A percentile compares a stretch with the other conserved stretches of the same genome.
These are phyloP conservation scores for Phialophora tarda DNA, from an alignment of 2,329 filamentous ascomycete genomes.

Conservation along the genomic window DNA sequence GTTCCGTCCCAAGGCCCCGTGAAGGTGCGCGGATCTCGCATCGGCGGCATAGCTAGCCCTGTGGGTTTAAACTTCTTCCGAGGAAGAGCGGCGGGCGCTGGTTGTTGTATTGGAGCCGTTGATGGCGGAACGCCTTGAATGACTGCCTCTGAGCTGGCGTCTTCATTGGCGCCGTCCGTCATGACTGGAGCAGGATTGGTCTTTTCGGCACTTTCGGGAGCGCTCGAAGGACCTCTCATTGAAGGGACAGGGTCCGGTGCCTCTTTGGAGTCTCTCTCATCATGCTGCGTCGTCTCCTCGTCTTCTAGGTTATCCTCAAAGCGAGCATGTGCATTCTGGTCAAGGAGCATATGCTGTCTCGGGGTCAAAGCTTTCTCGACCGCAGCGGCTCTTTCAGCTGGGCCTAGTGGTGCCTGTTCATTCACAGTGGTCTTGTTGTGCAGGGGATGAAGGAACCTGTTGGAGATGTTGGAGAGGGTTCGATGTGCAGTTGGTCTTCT, in stretches of 20 bases:
- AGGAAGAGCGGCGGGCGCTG: conserved; percentile 8
- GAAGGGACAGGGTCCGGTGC: not conserved
- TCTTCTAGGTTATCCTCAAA: conserved; percentile 24
- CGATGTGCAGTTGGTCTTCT: conserved; percentile 44
- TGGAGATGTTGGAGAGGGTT: conserved; percentile 37
- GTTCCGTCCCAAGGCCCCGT: conserved; percentile 11
- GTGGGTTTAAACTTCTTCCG: conserved; percentile 31
- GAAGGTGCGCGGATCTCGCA: conserved; percentile 12
- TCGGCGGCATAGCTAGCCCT: conserved; percentile 25
- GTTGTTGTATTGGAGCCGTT: not conserved
- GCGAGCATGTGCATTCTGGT: conserved; percentile 30
- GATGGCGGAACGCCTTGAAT: not conserved
- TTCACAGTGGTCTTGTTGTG: conserved; percentile 23
- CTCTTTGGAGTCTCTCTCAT: conserved; percentile 2
- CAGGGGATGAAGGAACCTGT: conserved; percentile 24
- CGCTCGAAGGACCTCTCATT: not conserved
- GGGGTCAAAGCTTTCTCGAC: conserved; percentile 31
- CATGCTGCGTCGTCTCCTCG: not conserved
- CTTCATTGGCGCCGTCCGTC: conserved; percentile 15
- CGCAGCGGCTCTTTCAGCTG: conserved; percentile 13
- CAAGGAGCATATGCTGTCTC: conserved; percentile 29
- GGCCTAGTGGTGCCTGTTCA: conserved; percentile 1
- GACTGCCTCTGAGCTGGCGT: not conserved
- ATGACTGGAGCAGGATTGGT: not conserved
- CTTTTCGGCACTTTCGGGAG: not conserved